phyloP scores from a whole-genome alignment of 179 eudicot species.

The Spinacia oleracea region DNA sequence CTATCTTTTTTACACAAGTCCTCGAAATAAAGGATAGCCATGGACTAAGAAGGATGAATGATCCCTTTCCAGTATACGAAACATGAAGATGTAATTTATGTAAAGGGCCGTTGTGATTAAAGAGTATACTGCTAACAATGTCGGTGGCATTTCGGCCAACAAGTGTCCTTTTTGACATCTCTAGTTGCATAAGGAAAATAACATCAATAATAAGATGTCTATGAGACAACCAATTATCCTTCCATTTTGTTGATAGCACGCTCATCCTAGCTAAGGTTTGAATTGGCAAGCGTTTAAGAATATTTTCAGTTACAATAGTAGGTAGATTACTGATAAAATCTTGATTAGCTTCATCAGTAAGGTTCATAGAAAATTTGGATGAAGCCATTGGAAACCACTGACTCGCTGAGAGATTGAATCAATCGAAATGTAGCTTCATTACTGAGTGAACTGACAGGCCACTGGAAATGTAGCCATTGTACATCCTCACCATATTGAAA shows the following conservation, averaged over 20 bases:
- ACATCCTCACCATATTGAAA: too few relatives aligned
- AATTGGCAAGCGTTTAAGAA: conserved; percentile 7
- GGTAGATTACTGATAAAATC: conserved; percentile 12
- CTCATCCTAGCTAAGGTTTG: background rate
- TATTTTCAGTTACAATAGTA: background rate
- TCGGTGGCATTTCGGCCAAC: too few relatives aligned
- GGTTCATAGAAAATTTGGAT: background rate
- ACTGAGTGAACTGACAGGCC: too few relatives aligned
- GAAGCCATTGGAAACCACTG: background rate
- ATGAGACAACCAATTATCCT: background rate
- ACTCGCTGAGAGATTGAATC: too few relatives aligned
- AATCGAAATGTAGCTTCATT: too few relatives aligned
- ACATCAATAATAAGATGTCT: background rate
- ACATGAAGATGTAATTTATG: background rate
- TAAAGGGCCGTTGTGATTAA: conserved; percentile 13
- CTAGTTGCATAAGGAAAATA: too few relatives aligned
- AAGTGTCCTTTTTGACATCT: too few relatives aligned
- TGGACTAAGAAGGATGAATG: background rate
- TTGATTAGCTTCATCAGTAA: background rate
- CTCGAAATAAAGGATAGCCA: conserved; percentile 11
- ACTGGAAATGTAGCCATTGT: too few relatives aligned
- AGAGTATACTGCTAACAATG: conserved; percentile 14
- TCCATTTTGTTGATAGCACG: background rate
- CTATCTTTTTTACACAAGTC: background rate
- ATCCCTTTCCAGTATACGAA: background rate